Percentiles rank a stretch among this genome's conserved stretches.
These are phyloP conservation scores for Barnettozyma vustinii DNA, from an alignment of 805 yeast genomes.

Conservation along the genomic window DNA sequence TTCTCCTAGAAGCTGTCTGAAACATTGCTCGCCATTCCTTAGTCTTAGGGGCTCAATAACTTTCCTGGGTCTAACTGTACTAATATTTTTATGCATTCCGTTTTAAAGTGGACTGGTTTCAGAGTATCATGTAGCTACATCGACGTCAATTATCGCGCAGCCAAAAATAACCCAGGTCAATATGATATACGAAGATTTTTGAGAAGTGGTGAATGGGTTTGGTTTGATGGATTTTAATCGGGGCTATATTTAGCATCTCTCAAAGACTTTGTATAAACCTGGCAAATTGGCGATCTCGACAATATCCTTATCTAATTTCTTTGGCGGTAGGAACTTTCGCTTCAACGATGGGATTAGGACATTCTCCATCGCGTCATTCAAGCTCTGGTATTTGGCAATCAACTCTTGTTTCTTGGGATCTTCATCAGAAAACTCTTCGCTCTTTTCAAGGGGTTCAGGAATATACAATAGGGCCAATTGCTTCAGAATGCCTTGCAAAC, in stretches of 20 bases:
- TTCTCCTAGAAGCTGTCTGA: neutral
- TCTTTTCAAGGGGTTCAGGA: conserved; percentile 46
- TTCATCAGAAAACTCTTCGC: conserved; percentile 22
- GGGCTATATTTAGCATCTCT: conserved; percentile 23
- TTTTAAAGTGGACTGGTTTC: too few species aligned
- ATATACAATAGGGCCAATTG: conserved; percentile 71
- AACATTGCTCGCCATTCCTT: neutral
- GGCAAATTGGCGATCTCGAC: conserved; percentile 89
- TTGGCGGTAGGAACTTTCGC: conserved; percentile 59
- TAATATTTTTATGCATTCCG: neutral
- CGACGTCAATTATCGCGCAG: neutral
- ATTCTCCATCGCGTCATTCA: conserved; percentile 44
- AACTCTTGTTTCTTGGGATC: conserved; percentile 21
- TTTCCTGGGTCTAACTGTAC: neutral
- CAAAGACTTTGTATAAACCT: conserved; percentile 86
- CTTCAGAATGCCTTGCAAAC: conserved; percentile 58
- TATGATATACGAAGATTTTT: too few species aligned
- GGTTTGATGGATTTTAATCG: too few species aligned
- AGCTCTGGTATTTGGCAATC: conserved; percentile 25
- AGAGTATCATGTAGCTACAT: neutral
- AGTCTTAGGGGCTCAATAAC: too few species aligned
- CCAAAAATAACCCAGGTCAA: neutral
- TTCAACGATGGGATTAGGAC: conserved; percentile 62
- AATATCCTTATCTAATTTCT: conserved; percentile 44
- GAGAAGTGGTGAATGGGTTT: neutral